These are phyloP conservation scores for Casaregolazyma lundiana DNA, from an alignment of 1,139 yeast genomes.

Conservation along the genomic window DNA sequence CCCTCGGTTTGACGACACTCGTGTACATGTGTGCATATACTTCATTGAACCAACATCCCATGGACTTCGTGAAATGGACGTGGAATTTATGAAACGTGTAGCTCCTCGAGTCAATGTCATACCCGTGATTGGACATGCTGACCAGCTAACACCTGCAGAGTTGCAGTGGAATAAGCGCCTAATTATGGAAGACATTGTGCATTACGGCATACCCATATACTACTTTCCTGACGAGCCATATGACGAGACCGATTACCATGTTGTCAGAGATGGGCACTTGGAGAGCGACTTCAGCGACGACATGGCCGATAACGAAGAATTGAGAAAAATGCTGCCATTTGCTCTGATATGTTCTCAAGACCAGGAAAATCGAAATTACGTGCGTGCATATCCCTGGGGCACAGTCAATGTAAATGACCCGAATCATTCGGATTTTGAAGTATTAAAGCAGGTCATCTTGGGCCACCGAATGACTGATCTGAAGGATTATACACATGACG, in stretches of 20 bases:
- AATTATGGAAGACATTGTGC: slow-evolving; percentile 69
- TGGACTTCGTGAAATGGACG: slow-evolving; percentile 64
- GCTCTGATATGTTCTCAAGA: slow-evolving; percentile 77
- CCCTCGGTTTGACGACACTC: slow-evolving; percentile 66
- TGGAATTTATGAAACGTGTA: slow-evolving; percentile 68
- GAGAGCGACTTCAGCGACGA: not conserved
- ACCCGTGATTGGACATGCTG: slow-evolving; percentile 82
- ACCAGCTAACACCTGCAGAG: slow-evolving; percentile 74
- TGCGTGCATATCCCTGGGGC: slow-evolving; percentile 93
- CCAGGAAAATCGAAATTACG: slow-evolving; percentile 55
- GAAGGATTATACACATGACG: slow-evolving; percentile 88
- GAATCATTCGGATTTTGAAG: slow-evolving; percentile 69
- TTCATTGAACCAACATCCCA: slow-evolving; percentile 71
- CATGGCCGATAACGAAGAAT: slow-evolving; percentile 30
- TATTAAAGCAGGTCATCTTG: slow-evolving; percentile 70
- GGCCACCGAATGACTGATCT: slow-evolving; percentile 85
- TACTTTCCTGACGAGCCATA: slow-evolving; percentile 68
- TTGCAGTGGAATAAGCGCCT: slow-evolving; percentile 58
- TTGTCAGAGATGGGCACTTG: not conserved
- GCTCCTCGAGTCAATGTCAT: slow-evolving; percentile 78
- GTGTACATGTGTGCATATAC: slow-evolving; percentile 66
- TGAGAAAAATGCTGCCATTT: slow-evolving; percentile 74
- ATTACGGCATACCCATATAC: slow-evolving; percentile 74
- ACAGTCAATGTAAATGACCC: slow-evolving; percentile 79
- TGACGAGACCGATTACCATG: slow-evolving; percentile 53